Conservation (phyloP, 768 basidiomycete species). For the Clitopilus hobsonii region DNA sequence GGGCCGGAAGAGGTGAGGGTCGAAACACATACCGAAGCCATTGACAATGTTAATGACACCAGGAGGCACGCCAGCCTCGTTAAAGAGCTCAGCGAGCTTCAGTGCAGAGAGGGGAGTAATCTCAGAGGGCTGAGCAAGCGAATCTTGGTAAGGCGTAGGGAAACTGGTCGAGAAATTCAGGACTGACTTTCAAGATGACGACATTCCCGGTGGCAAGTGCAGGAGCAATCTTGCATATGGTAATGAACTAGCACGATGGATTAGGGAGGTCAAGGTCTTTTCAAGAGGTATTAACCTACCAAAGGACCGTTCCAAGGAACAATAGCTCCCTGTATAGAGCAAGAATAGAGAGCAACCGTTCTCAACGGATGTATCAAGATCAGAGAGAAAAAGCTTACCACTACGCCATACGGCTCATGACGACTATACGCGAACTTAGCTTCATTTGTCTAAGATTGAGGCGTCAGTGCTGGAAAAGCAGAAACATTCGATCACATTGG, state of each 20-base stretch:
- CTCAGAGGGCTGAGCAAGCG: slow-evolving; percentile 47
- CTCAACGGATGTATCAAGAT: too few relatives aligned
- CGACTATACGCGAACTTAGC: slow-evolving; percentile 20
- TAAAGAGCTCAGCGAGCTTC: slow-evolving; percentile 39
- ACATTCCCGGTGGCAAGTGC: slow-evolving; percentile 45
- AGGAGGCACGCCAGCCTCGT: slow-evolving; percentile 63
- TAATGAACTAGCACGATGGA: slow-evolving; percentile 16
- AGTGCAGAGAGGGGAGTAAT: slow-evolving; percentile 59
- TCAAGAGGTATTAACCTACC: slow-evolving; percentile 2
- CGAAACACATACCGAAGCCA: slow-evolving; percentile 46
- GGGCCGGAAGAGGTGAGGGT: too few relatives aligned
- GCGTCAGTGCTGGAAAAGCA: background rate
- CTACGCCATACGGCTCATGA: slow-evolving; percentile 55
- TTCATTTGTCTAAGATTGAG: slow-evolving; percentile 17
- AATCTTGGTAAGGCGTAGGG: background rate
- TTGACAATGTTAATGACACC: slow-evolving; percentile 66
- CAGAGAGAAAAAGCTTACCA: slow-evolving; percentile 12
- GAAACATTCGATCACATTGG: too few relatives aligned
- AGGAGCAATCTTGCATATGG: slow-evolving; percentile 21
- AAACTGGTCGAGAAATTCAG: background rate
- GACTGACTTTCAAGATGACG: slow-evolving; percentile 45
- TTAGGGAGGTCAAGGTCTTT: background rate
- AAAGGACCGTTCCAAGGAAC: slow-evolving; percentile 51
- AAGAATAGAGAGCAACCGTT: background rate
- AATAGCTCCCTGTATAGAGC: slow-evolving; percentile 32